These are phyloP conservation scores for Metarhizium album DNA, from an alignment of 2,329 filamentous ascomycete species.

Conservation along the genomic window DNA sequence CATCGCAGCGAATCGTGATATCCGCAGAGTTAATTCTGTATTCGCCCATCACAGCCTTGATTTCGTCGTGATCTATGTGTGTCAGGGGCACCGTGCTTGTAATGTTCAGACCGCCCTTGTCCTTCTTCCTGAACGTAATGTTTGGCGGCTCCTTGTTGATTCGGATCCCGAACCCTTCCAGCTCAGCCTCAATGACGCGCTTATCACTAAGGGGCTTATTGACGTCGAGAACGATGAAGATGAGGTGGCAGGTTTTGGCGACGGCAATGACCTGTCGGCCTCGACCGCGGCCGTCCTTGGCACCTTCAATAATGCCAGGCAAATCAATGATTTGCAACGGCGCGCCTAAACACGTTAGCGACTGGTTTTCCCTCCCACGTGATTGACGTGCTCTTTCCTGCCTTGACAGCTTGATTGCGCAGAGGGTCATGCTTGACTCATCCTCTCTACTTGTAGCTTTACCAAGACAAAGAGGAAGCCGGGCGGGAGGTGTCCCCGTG, in stretches of 20 bases:
- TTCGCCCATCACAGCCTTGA: constrained; percentile 95
- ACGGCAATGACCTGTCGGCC: constrained; percentile 98
- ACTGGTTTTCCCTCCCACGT: background rate
- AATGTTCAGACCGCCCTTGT: constrained; percentile 93
- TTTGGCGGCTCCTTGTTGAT: constrained; percentile 97
- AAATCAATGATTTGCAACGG: constrained; percentile 98
- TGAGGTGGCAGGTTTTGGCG: constrained; percentile 95
- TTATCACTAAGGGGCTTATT: constrained; percentile 98
- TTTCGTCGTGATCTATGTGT: constrained; percentile 91
- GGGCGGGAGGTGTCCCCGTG: too few species aligned
- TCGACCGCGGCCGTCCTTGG: constrained; percentile 95
- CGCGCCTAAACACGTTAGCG: constrained; percentile 41
- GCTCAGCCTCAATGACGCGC: constrained; percentile 83
- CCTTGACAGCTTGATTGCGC: too few species aligned
- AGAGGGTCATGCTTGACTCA: too few species aligned
- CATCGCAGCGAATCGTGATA: constrained; percentile 95
- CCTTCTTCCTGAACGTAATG: constrained; percentile 99
- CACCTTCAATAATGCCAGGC: constrained; percentile 96
- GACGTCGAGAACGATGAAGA: constrained; percentile 96
- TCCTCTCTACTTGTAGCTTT: background rate
- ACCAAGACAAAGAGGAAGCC: constrained; percentile 4
- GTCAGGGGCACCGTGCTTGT: constrained; percentile 87
- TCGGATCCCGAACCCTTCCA: constrained; percentile 94
- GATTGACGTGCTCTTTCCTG: too few species aligned
- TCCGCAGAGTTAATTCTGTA: constrained; percentile 95